These are phyloP conservation scores for Cupressus sempervirens DNA, from an alignment of 75 land plant genomes.

Conservation along the genomic window DNA sequence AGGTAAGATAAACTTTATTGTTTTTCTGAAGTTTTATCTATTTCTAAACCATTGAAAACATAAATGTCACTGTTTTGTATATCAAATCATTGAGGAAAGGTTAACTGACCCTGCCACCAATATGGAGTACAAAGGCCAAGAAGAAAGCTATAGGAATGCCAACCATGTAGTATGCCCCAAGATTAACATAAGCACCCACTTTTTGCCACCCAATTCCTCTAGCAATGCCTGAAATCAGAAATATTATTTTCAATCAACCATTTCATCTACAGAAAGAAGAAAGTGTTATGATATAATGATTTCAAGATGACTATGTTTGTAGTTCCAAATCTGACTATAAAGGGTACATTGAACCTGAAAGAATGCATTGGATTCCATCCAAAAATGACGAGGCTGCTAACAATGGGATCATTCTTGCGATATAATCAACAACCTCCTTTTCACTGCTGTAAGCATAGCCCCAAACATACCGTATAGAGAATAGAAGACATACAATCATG, in stretches of 20 bases:
- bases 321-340: not conserved
- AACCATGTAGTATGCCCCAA: conserved; percentile 66
- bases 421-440: too few species aligned
- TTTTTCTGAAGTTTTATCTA: not conserved
- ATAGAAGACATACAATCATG: conserved; percentile 17
- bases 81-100: not conserved
- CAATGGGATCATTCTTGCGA: too few species aligned
- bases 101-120: too few species aligned
- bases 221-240: conserved; percentile 54
- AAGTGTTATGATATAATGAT: not conserved
- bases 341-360: conserved; percentile 47
- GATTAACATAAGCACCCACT: conserved; percentile 45
- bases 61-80: not conserved
- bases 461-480: too few species aligned
- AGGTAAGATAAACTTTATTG: too few species aligned
- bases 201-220: conserved; percentile 55
- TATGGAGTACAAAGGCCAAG: too few species aligned
- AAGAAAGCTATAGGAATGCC: conserved; percentile 55
- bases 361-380: conserved; percentile 77
- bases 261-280: not conserved
- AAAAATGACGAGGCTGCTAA: conserved; percentile 41
- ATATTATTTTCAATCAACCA: not conserved
- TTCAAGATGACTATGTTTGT: not conserved
- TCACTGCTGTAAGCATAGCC: too few species aligned
- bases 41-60: not conserved